Percentiles rank a stretch among this genome's conserved stretches.
Conservation (phyloP, 495 filamentous ascomycete genomes). For the Oidiodendron maius region DNA sequence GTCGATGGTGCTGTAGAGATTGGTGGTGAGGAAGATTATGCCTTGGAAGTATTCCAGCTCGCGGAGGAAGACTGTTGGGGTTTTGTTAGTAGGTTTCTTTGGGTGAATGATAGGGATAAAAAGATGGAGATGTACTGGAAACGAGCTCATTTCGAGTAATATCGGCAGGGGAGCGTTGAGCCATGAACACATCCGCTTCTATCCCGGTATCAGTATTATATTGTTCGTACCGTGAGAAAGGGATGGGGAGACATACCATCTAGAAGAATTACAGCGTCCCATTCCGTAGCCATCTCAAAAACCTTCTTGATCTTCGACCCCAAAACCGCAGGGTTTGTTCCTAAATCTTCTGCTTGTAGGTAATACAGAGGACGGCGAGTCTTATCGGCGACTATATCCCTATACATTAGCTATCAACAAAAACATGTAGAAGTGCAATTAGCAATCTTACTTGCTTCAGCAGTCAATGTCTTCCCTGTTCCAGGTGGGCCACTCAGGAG, state of each 20-base stretch:
- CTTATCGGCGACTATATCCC: constrained; percentile 38
- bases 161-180: constrained; percentile 36
- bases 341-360: constrained; percentile 49
- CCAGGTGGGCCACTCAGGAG: constrained; percentile 25
- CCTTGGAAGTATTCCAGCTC: constrained; percentile 60
- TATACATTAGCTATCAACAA: not conserved
- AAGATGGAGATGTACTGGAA: constrained; percentile 4
- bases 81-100: not conserved
- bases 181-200: constrained; percentile 47
- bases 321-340: constrained; percentile 36
- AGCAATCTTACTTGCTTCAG: constrained; percentile 15
- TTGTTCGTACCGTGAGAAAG: not conserved
- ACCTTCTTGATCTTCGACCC: constrained; percentile 44
- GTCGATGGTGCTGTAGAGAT: constrained; percentile 62
- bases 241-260: constrained; percentile 24
- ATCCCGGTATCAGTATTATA: not conserved
- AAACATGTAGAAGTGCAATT: not conserved
- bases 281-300: constrained; percentile 43
- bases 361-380: constrained; percentile 43
- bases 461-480: constrained; percentile 23
- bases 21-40: constrained; percentile 74
- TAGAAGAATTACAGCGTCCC: constrained; percentile 46
- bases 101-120: not conserved
- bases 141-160: constrained; percentile 48
- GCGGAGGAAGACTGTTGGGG: constrained; percentile 64